A percentile compares a stretch with the other conserved stretches of the same genome.
phyloP scores from a whole-genome alignment of 2,329 filamentous ascomycete species.

The Diaporthe sp. region DNA sequence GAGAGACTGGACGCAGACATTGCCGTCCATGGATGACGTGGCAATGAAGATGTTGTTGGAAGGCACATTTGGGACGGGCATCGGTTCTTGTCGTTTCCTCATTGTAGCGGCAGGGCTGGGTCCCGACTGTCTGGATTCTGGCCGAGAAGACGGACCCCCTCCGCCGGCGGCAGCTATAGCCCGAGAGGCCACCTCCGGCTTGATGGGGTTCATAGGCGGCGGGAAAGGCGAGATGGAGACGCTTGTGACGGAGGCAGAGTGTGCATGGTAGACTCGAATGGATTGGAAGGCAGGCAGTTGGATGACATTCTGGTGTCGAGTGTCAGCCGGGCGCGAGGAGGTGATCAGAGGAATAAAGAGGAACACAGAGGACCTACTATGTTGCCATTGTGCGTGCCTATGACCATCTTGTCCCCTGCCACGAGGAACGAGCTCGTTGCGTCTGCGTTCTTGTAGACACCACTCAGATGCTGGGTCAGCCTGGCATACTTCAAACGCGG shows the following conservation, averaged over 20 bases:
- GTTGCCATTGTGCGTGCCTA: conserved; percentile 96
- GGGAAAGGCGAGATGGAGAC: conserved; percentile 92
- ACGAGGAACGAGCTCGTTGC: conserved; percentile 92
- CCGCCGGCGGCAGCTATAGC: conserved; percentile 48
- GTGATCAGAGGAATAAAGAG: too few species aligned
- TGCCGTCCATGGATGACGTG: conserved; percentile 94
- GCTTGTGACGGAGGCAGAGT: conserved; percentile 89
- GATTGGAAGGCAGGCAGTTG: conserved; percentile 84
- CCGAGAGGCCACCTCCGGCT: conserved; percentile 52
- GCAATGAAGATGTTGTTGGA: conserved; percentile 95
- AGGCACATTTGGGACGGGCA: conserved; percentile 75
- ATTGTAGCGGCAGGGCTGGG: conserved; percentile 56
- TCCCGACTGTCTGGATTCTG: conserved; percentile 52
- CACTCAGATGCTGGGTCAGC: conserved; percentile 80
- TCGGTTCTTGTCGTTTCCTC: conserved; percentile 61
- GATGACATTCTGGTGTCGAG: conserved; percentile 76
- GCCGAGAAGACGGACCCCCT: conserved; percentile 44
- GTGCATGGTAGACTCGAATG: conserved; percentile 89
- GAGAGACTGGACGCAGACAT: conserved; percentile 91
- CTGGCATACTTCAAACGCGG: conserved; percentile 93
- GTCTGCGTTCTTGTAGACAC: conserved; percentile 94
- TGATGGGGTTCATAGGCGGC: conserved; percentile 59
- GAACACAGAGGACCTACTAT: conserved; percentile 71
- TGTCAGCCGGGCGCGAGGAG: conserved; percentile 41
- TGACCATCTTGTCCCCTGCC: conserved; percentile 95